A percentile compares a stretch with the other conserved stretches of the same genome.
phyloP scores from a whole-genome alignment of 129 eudicot species.

The Tagetes patula region DNA sequence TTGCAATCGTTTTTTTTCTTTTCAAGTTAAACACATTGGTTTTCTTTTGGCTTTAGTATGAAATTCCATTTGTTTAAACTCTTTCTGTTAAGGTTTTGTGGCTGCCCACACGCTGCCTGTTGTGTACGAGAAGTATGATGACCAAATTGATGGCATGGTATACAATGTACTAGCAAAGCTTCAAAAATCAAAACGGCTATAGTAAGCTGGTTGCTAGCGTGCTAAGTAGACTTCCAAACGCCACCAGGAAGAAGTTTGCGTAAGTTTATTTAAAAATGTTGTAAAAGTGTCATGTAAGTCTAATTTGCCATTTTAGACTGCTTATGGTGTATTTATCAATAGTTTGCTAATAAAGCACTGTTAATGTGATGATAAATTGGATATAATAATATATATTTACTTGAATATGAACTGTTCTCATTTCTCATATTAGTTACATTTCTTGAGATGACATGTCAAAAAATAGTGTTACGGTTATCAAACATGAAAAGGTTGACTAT shows the following conservation, averaged over 20 bases:
- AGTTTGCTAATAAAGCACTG: slow-evolving; percentile 23
- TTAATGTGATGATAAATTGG: slow-evolving; percentile 23
- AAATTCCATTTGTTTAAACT: neutral
- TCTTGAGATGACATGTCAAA: slow-evolving; percentile 31
- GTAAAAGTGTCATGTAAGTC: slow-evolving; percentile 12
- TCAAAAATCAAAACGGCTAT: slow-evolving; percentile 56
- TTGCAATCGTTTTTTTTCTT: neutral
- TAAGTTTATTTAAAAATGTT: slow-evolving; percentile 24
- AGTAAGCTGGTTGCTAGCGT: slow-evolving; percentile 58
- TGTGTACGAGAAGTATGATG: slow-evolving; percentile 75
- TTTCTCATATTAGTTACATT: slow-evolving; percentile 31
- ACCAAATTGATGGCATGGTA: slow-evolving; percentile 59
- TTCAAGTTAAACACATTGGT: neutral
- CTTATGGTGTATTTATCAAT: slow-evolving; percentile 30
- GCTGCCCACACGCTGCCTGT: slow-evolving; percentile 84
- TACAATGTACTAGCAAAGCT: slow-evolving; percentile 39
- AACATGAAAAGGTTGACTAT: slow-evolving; percentile 11
- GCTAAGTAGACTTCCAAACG: slow-evolving; percentile 58
- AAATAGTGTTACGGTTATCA: slow-evolving; percentile 28
- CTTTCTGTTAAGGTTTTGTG: slow-evolving; percentile 55
- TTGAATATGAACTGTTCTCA: slow-evolving; percentile 28
- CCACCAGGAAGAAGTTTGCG: slow-evolving; percentile 49
- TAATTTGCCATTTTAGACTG: slow-evolving; percentile 22
- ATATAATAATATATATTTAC: neutral
- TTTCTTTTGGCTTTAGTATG: slow-evolving; percentile 7